Evolutionary conservation across 352 stramenopile genomes (phyloP).

Genomic region (Phytophthora hybrid): DNA sequence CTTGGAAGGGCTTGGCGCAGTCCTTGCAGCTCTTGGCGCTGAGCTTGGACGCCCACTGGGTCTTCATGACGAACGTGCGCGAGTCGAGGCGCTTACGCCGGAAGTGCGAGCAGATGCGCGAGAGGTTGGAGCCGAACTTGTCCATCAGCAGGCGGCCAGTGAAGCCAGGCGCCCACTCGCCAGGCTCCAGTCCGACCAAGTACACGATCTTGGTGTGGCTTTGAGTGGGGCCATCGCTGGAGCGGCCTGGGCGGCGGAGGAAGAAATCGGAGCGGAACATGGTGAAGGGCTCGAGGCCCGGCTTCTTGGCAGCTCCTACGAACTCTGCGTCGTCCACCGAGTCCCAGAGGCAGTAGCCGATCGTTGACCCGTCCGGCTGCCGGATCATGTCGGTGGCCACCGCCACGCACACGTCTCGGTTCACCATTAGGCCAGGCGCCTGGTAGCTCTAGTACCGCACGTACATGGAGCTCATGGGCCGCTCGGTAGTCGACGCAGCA

Average conservation of each 20-base stretch:
- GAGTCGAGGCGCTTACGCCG: constrained; percentile 57
- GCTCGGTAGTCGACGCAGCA: too few species aligned
- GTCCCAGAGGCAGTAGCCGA: too few species aligned
- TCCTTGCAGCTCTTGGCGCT: constrained; percentile 41
- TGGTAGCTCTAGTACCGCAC: too few species aligned
- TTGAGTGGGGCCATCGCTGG: constrained; percentile 7
- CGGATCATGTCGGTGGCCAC: too few species aligned
- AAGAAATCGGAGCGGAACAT: constrained; percentile 71
- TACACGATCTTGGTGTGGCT: constrained; percentile 69
- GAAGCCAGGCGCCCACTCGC: constrained; percentile 43
- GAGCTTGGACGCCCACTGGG: constrained; percentile 48
- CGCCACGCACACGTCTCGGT: too few species aligned
- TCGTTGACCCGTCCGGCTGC: too few species aligned
- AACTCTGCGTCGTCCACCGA: too few species aligned
- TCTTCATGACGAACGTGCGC: constrained; percentile 57
- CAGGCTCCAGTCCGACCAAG: constrained; percentile 54
- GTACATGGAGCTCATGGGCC: too few species aligned
- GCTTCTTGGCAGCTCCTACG: constrained; percentile 19
- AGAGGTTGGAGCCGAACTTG: constrained; percentile 49
- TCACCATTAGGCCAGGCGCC: too few species aligned
- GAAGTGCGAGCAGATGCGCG: constrained; percentile 56
- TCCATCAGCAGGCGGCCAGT: constrained; percentile 53
- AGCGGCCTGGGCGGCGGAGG: too few species aligned
- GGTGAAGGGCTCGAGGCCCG: constrained; percentile 29
- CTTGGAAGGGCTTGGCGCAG: constrained; percentile 46